A percentile compares a stretch with the other conserved stretches of the same genome.
These are phyloP conservation scores for Guillardia theta DNA, from an alignment of 78 protist species.

Conservation along the genomic window DNA sequence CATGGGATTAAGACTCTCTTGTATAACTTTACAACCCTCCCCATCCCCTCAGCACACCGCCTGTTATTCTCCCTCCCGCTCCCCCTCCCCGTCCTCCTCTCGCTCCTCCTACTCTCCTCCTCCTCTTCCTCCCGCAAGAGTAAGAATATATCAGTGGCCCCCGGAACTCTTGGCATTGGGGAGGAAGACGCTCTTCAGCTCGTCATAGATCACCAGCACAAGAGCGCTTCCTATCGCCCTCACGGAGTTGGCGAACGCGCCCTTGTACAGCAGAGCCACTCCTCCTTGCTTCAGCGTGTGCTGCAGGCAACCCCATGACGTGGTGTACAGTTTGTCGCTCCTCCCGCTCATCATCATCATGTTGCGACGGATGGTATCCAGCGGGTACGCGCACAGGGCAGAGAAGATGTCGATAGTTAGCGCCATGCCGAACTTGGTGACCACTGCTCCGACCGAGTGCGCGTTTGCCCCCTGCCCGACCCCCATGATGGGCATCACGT, in stretches of 20 bases:
- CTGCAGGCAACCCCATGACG: not conserved
- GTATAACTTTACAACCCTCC: too few species aligned
- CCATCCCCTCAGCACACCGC: too few species aligned
- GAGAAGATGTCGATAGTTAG: not conserved
- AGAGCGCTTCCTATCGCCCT: slow-evolving; percentile 28
- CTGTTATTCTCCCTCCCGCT: not conserved
- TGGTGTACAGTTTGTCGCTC: not conserved
- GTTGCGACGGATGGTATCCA: slow-evolving; percentile 14
- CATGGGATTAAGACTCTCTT: too few species aligned
- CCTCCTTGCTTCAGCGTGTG: not conserved
- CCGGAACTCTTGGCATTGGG: not conserved
- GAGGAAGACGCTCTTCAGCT: not conserved
- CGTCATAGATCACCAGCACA: slow-evolving; percentile 12
- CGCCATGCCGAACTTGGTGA: not conserved
- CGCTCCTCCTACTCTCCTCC: not conserved
- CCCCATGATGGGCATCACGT: not conserved
- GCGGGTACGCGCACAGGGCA: not conserved
- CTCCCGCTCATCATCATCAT: slow-evolving; percentile 5
- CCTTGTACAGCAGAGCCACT: not conserved
- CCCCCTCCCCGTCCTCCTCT: not conserved
- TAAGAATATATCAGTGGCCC: not conserved
- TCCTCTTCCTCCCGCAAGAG: not conserved
- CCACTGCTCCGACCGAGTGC: not conserved
- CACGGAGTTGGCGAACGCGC: not conserved
- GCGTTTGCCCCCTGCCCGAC: not conserved